These are phyloP conservation scores for Linnemannia elongata DNA, from an alignment of 192 early-diverging fungal genomes.

Conservation along the genomic window DNA sequence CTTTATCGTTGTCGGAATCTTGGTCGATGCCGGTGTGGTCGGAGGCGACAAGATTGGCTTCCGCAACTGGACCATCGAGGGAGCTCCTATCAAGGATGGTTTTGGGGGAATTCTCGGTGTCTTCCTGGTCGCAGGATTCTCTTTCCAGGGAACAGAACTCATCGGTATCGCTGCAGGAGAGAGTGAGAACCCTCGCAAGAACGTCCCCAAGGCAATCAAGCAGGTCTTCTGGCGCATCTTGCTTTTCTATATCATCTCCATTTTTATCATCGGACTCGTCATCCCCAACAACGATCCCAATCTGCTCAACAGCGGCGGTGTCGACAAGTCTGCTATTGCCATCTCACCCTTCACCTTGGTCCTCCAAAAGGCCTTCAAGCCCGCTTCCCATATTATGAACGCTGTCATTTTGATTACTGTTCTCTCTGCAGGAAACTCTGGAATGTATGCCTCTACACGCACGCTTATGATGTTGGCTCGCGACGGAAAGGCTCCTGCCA, in stretches of 20 bases:
- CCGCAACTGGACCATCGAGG: conserved; percentile 71
- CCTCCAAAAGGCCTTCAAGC: conserved; percentile 66
- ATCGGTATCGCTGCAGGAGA: conserved; percentile 95
- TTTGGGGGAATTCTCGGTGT: conserved; percentile 75
- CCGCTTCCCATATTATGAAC: conserved; percentile 78
- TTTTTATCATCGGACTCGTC: conserved; percentile 79
- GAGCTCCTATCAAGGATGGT: conserved; percentile 70
- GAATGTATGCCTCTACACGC: conserved; percentile 78
- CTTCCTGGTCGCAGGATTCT: conserved; percentile 86
- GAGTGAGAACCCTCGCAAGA: conserved; percentile 76
- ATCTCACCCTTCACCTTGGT: conserved; percentile 78
- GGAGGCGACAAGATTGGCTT: conserved; percentile 75
- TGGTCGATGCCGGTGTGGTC: conserved; percentile 76
- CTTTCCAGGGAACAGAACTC: conserved; percentile 92
- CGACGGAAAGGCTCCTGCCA: conserved; percentile 73
- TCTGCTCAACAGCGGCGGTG: conserved; percentile 54
- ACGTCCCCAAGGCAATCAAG: conserved; percentile 80
- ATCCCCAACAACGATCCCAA: conserved; percentile 71
- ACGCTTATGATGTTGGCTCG: conserved; percentile 72
- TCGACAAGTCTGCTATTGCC: conserved; percentile 57
- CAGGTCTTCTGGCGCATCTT: conserved; percentile 82
- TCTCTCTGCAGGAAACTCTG: conserved; percentile 81
- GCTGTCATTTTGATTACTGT: conserved; percentile 80
- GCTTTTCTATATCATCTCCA: conserved; percentile 76
- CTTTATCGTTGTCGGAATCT: conserved; percentile 86